Percentiles rank a stretch among this genome's conserved stretches.
Conservation (phyloP, 2,329 filamentous ascomycete genomes). For the Cladosporium halotolerans region DNA sequence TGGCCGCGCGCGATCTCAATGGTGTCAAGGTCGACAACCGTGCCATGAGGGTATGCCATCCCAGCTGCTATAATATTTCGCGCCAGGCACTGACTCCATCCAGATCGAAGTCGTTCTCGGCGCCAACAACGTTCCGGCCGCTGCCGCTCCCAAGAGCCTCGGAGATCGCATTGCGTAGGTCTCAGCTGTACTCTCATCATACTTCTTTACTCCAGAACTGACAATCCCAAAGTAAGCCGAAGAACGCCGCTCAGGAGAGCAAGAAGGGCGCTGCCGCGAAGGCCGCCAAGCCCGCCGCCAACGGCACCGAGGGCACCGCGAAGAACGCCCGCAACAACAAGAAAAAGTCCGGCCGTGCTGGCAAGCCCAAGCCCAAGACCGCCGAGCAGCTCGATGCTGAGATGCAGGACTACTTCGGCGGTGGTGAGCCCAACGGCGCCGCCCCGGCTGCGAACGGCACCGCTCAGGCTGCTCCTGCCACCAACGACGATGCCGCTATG, state of each 20-base stretch:
- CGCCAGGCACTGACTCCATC: slow-evolving; percentile 11
- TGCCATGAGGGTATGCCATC: slow-evolving; percentile 69
- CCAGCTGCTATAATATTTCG: neutral
- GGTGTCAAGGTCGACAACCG: slow-evolving; percentile 83
- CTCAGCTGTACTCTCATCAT: neutral
- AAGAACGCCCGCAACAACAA: slow-evolving; percentile 45
- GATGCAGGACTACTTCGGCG: slow-evolving; percentile 90
- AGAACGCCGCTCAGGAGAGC: slow-evolving; percentile 27
- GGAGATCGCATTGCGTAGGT: slow-evolving; percentile 77
- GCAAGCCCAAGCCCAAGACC: slow-evolving; percentile 73
- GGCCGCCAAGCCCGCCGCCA: slow-evolving; percentile 42
- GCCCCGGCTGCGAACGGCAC: slow-evolving; percentile 41
- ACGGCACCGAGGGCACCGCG: slow-evolving; percentile 45
- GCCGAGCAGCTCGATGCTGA: slow-evolving; percentile 93
- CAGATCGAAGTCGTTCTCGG: slow-evolving; percentile 89
- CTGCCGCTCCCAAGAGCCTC: slow-evolving; percentile 65
- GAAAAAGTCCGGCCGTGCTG: slow-evolving; percentile 56
- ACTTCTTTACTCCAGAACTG: slow-evolving; percentile 13
- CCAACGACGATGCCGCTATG: slow-evolving; percentile 44
- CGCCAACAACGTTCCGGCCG: slow-evolving; percentile 62
- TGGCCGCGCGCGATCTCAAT: slow-evolving; percentile 78
- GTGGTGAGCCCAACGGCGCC: slow-evolving; percentile 34
- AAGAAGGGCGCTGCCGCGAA: slow-evolving; percentile 71
- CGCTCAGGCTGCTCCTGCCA: slow-evolving; percentile 41
- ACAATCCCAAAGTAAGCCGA: slow-evolving; percentile 24